Conservation (phyloP, 805 yeast genomes). For the Saturnispora silvae region DNA sequence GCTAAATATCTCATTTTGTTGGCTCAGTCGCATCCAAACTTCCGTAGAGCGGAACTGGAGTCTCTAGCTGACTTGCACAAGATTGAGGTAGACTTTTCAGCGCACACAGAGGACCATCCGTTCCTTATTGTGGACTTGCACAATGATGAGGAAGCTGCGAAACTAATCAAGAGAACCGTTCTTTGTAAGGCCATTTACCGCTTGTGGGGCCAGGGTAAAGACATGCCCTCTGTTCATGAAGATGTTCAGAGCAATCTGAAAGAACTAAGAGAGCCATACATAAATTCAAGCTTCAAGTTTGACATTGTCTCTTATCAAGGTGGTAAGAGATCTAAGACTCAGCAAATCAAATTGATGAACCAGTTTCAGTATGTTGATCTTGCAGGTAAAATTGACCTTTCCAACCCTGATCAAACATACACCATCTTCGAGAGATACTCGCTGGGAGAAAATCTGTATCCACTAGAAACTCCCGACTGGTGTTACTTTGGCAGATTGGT, state of each 20-base stretch:
- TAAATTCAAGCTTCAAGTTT: constrained; percentile 57
- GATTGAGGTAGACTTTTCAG: constrained; percentile 47
- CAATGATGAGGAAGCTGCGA: constrained; percentile 55
- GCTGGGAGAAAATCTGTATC: constrained; percentile 29
- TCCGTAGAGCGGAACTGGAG: constrained; percentile 73
- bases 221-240: constrained; percentile 47
- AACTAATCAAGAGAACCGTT: constrained; percentile 56
- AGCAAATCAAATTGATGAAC: constrained; percentile 57
- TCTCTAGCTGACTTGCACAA: constrained; percentile 62
- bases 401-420: constrained; percentile 60
- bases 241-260: constrained; percentile 28
- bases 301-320: constrained; percentile 76
- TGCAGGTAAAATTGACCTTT: constrained; percentile 70
- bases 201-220: constrained; percentile 64
- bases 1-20: constrained; percentile 65
- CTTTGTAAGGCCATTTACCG: constrained; percentile 72
- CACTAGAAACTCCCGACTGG: constrained; percentile 37
- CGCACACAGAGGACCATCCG: constrained; percentile 52
- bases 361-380: constrained; percentile 60
- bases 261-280: constrained; percentile 26
- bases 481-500: constrained; percentile 73
- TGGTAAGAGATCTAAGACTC: constrained; percentile 35
- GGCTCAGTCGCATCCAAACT: constrained; percentile 75
- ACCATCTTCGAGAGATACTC: constrained; percentile 66
- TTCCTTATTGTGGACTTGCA: constrained; percentile 60